Evolutionary conservation across 306 rosid genomes (phyloP).

Genomic region (Fragaria ananassa): DNA sequence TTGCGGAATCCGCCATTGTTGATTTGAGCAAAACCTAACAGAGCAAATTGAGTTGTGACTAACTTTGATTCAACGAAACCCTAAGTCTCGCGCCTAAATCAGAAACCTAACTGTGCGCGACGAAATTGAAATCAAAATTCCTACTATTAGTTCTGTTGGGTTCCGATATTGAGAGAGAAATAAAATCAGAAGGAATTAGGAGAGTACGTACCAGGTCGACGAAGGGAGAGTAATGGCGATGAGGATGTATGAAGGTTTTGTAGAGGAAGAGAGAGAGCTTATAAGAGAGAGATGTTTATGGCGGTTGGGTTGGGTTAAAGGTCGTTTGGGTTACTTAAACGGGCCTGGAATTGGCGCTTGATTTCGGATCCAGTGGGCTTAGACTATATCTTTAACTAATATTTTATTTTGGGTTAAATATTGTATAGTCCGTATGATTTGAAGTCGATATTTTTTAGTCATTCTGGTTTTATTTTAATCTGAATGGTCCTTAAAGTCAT

Average conservation of each 20-base stretch:
- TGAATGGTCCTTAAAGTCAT: too few species aligned
- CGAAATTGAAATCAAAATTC: background rate
- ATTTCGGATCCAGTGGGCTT: background rate
- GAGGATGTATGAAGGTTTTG: background rate
- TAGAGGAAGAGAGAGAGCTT: background rate
- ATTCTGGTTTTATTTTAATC: too few species aligned
- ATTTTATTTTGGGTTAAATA: too few species aligned
- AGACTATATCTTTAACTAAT: too few species aligned
- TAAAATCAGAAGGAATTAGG: background rate
- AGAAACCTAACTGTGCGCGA: background rate
- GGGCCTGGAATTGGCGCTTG: background rate
- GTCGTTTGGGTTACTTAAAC: background rate
- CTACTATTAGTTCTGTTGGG: background rate
- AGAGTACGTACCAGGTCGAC: background rate
- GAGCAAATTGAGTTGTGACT: background rate
- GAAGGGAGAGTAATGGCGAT: background rate
- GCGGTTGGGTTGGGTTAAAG: background rate
- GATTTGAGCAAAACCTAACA: background rate
- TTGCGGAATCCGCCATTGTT: conserved; percentile 29
- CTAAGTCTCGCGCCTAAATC: background rate
- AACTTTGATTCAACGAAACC: background rate
- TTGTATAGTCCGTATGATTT: too few species aligned
- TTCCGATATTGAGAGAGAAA: background rate
- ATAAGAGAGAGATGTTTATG: background rate
- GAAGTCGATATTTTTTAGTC: too few species aligned